Evolutionary conservation across 2,329 filamentous ascomycete species (phyloP).

Genomic region (Fusarium protoensiforme): DNA sequence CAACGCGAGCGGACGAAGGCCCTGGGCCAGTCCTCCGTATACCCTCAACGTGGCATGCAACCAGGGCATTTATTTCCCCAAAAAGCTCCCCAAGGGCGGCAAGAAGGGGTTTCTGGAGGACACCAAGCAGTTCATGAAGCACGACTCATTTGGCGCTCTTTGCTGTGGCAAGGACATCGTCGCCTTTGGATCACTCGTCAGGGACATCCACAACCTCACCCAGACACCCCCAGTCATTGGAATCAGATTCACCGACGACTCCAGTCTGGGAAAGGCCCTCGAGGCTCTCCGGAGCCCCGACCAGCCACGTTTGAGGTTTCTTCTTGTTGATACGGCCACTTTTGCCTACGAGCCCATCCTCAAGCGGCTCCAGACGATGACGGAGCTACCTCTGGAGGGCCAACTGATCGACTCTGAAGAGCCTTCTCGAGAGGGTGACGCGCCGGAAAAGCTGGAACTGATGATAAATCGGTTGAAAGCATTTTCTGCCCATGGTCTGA

Average conservation of each 20-base stretch:
- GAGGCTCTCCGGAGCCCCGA: slow-evolving; percentile 50
- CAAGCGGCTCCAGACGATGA: slow-evolving; percentile 65
- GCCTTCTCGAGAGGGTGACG: no score
- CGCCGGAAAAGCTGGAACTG: no score
- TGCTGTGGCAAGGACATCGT: slow-evolving; percentile 62
- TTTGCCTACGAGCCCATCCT: slow-evolving; percentile 78
- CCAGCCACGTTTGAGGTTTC: slow-evolving; percentile 53
- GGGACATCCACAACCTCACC: slow-evolving; percentile 60
- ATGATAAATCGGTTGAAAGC: no score
- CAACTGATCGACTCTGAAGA: slow-evolving; percentile 56
- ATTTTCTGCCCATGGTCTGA: not conserved
- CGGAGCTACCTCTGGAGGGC: slow-evolving; percentile 65
- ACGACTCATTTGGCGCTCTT: slow-evolving; percentile 71
- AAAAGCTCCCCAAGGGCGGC: slow-evolving; percentile 29
- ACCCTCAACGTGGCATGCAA: slow-evolving; percentile 53
- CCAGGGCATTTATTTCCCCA: slow-evolving; percentile 59
- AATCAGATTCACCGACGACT: slow-evolving; percentile 61
- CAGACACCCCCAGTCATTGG: slow-evolving; percentile 57
- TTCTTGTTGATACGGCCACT: slow-evolving; percentile 71
- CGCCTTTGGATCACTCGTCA: slow-evolving; percentile 69
- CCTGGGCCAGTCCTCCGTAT: slow-evolving; percentile 39
- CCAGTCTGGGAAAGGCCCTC: slow-evolving; percentile 59
- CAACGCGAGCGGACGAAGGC: slow-evolving; percentile 1
- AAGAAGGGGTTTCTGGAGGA: slow-evolving; percentile 60
- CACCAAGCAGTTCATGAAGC: slow-evolving; percentile 63